Evolutionary conservation across 306 rosid genomes (phyloP).

Genomic region (Cyamopsis tetragonoloba): DNA sequence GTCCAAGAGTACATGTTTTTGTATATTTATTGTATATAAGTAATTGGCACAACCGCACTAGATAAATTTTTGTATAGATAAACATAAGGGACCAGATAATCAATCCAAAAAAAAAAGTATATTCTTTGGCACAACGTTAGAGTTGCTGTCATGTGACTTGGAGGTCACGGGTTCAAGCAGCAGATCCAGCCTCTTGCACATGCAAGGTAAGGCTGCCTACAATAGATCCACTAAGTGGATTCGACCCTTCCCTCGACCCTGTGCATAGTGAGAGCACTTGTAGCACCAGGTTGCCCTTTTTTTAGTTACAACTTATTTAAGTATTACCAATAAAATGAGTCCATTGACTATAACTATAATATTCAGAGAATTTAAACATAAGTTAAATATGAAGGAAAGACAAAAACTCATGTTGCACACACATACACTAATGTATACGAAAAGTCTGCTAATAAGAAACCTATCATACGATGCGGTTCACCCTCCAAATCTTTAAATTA

Average conservation of each 20-base stretch:
- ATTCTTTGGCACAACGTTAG: no score
- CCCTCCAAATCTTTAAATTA: slow-evolving; percentile 14
- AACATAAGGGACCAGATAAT: neutral
- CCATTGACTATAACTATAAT: slow-evolving; percentile 16
- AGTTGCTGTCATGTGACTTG: no score
- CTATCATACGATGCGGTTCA: slow-evolving; percentile 10
- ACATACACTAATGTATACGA: neutral
- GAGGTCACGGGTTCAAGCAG: no score
- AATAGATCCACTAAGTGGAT: no score
- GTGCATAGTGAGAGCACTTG: no score
- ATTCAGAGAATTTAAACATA: neutral
- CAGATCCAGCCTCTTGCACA: no score
- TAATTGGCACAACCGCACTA: neutral
- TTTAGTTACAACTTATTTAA: neutral
- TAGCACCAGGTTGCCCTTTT: no score
- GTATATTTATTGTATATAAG: neutral
- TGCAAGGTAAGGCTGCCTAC: no score
- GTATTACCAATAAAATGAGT: slow-evolving; percentile 15
- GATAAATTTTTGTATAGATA: neutral
- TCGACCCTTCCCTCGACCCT: no score
- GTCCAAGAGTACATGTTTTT: slow-evolving; percentile 11
- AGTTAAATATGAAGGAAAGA: slow-evolving; percentile 11
- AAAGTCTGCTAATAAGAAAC: slow-evolving; percentile 14
- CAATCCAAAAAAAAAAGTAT: neutral
- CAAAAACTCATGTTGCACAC: neutral